A percentile compares a stretch with the other conserved stretches of the same genome.
Conservation (phyloP, 352 stramenopile species). For the Phytophthora constricta region DNA sequence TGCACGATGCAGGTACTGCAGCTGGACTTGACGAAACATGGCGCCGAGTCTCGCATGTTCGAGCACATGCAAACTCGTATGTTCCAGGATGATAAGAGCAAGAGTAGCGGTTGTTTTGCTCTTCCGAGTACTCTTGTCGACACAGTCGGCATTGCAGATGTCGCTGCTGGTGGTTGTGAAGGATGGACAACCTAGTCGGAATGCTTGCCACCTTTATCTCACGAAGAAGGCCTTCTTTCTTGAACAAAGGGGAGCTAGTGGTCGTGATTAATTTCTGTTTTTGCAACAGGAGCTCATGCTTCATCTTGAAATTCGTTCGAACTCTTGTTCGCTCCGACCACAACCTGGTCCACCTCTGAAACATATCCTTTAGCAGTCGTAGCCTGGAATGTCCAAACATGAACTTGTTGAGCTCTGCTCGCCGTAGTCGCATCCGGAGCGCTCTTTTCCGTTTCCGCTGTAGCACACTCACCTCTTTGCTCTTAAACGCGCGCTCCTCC, state of each 20-base stretch:
- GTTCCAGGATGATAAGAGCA: conserved; percentile 68
- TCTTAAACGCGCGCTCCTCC: conserved; percentile 54
- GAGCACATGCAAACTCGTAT: conserved; percentile 72
- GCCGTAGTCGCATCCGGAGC: conserved; percentile 50
- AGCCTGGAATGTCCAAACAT: conserved; percentile 55
- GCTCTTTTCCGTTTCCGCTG: conserved; percentile 57
- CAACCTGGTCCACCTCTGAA: conserved; percentile 67
- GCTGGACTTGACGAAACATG: conserved; percentile 9
- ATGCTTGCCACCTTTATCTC: conserved; percentile 15
- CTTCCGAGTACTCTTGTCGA: conserved; percentile 68
- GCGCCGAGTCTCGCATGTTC: conserved; percentile 56
- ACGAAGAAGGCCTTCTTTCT: conserved; percentile 18
- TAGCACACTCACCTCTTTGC: conserved; percentile 53
- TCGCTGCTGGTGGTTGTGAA: conserved; percentile 70
- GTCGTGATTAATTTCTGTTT: conserved; percentile 45
- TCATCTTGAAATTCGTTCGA: conserved; percentile 69
- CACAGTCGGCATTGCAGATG: conserved; percentile 67
- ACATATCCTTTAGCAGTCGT: conserved; percentile 49
- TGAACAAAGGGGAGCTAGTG: conserved; percentile 21
- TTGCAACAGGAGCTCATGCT: conserved; percentile 66
- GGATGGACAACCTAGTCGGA: conserved; percentile 50
- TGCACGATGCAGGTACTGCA: conserved; percentile 48
- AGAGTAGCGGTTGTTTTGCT: conserved; percentile 71
- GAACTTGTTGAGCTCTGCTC: conserved; percentile 55
- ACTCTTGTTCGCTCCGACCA: conserved; percentile 65